Evolutionary conservation across 163 green algal species (phyloP), one percentile per base, ranked within the genome.

Genomic region (Dunaliella salina): DNA sequence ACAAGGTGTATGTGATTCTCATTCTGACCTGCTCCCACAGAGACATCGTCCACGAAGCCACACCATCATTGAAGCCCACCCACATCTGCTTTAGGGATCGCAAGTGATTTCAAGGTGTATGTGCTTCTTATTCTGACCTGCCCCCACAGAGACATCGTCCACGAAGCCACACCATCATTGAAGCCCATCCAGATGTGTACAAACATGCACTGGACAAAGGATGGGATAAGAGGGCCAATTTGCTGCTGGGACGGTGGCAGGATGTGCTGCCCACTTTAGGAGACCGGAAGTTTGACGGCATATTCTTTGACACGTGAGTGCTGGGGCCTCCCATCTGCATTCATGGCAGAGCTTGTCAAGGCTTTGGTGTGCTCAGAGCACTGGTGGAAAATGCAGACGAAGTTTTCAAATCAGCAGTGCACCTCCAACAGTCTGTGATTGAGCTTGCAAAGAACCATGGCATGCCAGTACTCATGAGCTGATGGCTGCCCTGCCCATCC

Each of bases 41-140:
- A 75, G 63, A 75, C 63, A 50, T 50, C 40, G 40, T 8, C 40
- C 40, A 50, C 40, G 40, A 50, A 50, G 40, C 22, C 97, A 99
- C 91, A 98, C 93, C 72, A 99, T 99, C 86, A 93, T 99, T 34
- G 97, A 99, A 90, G 96, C 96, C 0, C 96, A 98, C 84, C 96
- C 96, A 29, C 95, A 97, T 82, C 96, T 99, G 32, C 90, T n/a
- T n/a, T n/a, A n/a, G n/a, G 8, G 8, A 50, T 50, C 8, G 40
- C 8, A 50, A 50, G 40, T 3, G 40, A 50, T 50, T 8, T 15
- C 40, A 50, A 50, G 40, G 40, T 50, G 40, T 8, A 50, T 50
- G 40, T 50, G 40, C 40, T 50, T 8, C 40, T 50, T 8, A 50
- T 50, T 50, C 40, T 50, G 40, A 50, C 40, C 40, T 50, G 40